Evolutionary conservation across 176 grass and related monocot species (phyloP).

Genomic region (Zea mays): Zm-B73-REFERENCE-NAM-5.0 NC_050098.1:181056501-181057000

Average conservation of each 20-base stretch:
- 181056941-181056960: not conserved
- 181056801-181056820: not conserved
- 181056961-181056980: slow-evolving; percentile 11
- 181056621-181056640: not conserved
- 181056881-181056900: not conserved
- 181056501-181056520: slow-evolving; percentile 75
- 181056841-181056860: not conserved
- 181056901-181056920: not conserved
- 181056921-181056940: slow-evolving; percentile 19
- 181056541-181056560: slow-evolving; percentile 81
- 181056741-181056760: not conserved
- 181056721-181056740: not conserved
- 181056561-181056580: slow-evolving; percentile 80
- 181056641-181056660: slow-evolving; percentile 5
- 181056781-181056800: not conserved
- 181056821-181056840: not conserved
- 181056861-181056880: not conserved
- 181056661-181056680: not conserved
- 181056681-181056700: slow-evolving; percentile 1
- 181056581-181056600: slow-evolving; percentile 75
- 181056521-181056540: slow-evolving; percentile 62
- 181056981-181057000: not conserved
- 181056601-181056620: not conserved
- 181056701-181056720: not conserved
- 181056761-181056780: not conserved